A percentile compares a stretch with the other conserved stretches of the same genome.
These are phyloP conservation scores for Polytrichum commune DNA, from an alignment of 225 moss, liverwort and hornwort genomes.

Conservation along the genomic window DNA sequence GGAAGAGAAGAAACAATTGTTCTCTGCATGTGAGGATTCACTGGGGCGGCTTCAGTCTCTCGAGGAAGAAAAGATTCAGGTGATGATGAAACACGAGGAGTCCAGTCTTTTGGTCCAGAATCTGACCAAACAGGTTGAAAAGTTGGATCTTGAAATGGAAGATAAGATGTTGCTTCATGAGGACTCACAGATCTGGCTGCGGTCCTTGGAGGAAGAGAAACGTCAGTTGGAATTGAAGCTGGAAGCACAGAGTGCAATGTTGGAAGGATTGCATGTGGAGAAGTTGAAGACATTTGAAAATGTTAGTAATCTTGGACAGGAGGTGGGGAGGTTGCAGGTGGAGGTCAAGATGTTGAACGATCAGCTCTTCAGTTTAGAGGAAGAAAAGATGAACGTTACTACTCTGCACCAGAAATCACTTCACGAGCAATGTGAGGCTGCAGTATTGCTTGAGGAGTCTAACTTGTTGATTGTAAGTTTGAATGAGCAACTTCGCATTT, in stretches of 20 bases:
- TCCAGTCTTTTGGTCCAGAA: slow-evolving; percentile 17
- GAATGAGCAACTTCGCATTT: slow-evolving; percentile 12
- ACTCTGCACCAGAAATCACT: slow-evolving; percentile 9
- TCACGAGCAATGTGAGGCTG: slow-evolving; percentile 6
- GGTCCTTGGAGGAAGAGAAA: slow-evolving; percentile 26
- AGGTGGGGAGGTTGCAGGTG: slow-evolving; percentile 14
- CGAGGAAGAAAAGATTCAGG: slow-evolving; percentile 27
- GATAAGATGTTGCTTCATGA: slow-evolving; percentile 15
- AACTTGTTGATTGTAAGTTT: slow-evolving; percentile 10
- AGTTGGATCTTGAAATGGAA: slow-evolving; percentile 16
- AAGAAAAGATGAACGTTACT: slow-evolving; percentile 15
- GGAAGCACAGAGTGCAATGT: slow-evolving; percentile 14
- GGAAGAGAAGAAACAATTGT: slow-evolving; percentile 19
- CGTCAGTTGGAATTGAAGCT: slow-evolving; percentile 13
- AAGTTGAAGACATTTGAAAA: slow-evolving; percentile 14
- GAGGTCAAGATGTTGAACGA: slow-evolving; percentile 21
- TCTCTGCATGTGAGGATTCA: slow-evolving; percentile 10
- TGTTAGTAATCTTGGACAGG: slow-evolving; percentile 17
- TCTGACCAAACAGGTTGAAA: slow-evolving; percentile 23
- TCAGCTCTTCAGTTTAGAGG: slow-evolving; percentile 19
- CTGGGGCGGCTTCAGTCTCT: slow-evolving; percentile 20
- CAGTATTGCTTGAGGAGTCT: slow-evolving; percentile 11
- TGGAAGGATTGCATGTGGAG: slow-evolving; percentile 16
- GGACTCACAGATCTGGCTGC: slow-evolving; percentile 16
- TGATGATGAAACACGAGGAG: slow-evolving; percentile 20